These are phyloP conservation scores for Saxispiralis lemnorum DNA, from an alignment of 495 filamentous ascomycete species.

Conservation along the genomic window DNA sequence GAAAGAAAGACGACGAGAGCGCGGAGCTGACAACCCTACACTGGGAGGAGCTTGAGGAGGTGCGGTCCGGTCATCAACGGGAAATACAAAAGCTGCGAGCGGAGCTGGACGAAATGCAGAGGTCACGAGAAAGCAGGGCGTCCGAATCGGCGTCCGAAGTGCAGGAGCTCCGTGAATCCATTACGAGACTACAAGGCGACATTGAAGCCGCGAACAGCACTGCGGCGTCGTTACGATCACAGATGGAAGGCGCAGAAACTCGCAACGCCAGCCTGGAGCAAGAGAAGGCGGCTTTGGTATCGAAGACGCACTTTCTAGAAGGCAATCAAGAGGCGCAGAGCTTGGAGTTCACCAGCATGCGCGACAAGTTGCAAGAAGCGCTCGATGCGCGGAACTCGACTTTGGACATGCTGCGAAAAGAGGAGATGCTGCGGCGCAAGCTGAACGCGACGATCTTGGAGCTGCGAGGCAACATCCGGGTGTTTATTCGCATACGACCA, in stretches of 20 bases:
- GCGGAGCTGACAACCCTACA: constrained; percentile 27
- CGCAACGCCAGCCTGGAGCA: constrained; percentile 11
- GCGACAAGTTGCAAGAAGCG: constrained; percentile 61
- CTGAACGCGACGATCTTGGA: constrained; percentile 97
- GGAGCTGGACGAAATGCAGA: constrained; percentile 8
- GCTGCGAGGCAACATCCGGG: constrained; percentile 95
- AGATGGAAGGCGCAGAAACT: constrained; percentile 40
- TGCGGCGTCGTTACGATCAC: constrained; percentile 32
- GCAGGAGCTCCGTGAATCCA: constrained; percentile 41
- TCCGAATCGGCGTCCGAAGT: constrained; percentile 43
- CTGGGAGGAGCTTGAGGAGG: constrained; percentile 30
- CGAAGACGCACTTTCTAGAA: constrained; percentile 69
- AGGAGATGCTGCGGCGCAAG: constrained; percentile 79
- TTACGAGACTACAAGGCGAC: constrained; percentile 20
- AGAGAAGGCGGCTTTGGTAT: constrained; percentile 11
- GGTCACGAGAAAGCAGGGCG: constrained; percentile 29
- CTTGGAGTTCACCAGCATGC: constrained; percentile 56
- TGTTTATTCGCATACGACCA: constrained; percentile 94
- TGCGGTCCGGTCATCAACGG: constrained; percentile 32
- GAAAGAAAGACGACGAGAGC: constrained; percentile 12
- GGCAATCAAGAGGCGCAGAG: constrained; percentile 74
- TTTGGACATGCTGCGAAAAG: constrained; percentile 68
- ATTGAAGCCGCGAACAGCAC: constrained; percentile 9
- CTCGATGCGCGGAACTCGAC: constrained; percentile 45
- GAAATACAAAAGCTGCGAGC: constrained; percentile 35